These are phyloP conservation scores for Paraglomus brasilianum DNA, from an alignment of 192 early-diverging fungal species.

Conservation along the genomic window DNA sequence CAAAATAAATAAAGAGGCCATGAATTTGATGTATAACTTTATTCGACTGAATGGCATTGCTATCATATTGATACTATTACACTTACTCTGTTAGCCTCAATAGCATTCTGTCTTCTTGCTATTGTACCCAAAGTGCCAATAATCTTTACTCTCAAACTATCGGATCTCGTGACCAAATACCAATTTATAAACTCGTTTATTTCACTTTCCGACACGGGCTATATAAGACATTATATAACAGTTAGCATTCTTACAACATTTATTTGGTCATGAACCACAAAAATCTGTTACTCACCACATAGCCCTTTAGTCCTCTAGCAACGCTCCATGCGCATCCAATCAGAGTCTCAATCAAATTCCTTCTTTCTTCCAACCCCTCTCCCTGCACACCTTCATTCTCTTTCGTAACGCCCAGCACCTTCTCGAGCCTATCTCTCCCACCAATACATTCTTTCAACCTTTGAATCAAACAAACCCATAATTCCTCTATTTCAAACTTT, in stretches of 20 bases:
- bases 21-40: background rate
- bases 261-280: conserved; percentile 6
- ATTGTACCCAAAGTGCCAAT: conserved; percentile 75
- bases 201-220: conserved; percentile 45
- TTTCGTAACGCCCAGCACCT: too few relatives aligned
- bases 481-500: conserved; percentile 42
- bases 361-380: conserved; percentile 51
- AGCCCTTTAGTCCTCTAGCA: conserved; percentile 59
- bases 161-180: conserved; percentile 39
- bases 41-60: background rate
- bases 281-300: conserved; percentile 43
- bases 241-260: background rate
- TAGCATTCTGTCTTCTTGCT: conserved; percentile 65
- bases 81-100: conserved; percentile 64
- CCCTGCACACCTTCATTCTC: too few relatives aligned
- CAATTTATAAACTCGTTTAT: conserved; percentile 46
- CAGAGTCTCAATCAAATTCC: conserved; percentile 60
- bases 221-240: conserved; percentile 15
- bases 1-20: background rate
- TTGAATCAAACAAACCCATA: conserved; percentile 45
- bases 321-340: conserved; percentile 79
- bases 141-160: conserved; percentile 62
- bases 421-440: too few relatives aligned
- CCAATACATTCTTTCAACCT: too few relatives aligned
- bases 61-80: background rate